These are phyloP conservation scores for Adansonia gregorii DNA, from an alignment of 441 rosid species.

Conservation along the genomic window DNA sequence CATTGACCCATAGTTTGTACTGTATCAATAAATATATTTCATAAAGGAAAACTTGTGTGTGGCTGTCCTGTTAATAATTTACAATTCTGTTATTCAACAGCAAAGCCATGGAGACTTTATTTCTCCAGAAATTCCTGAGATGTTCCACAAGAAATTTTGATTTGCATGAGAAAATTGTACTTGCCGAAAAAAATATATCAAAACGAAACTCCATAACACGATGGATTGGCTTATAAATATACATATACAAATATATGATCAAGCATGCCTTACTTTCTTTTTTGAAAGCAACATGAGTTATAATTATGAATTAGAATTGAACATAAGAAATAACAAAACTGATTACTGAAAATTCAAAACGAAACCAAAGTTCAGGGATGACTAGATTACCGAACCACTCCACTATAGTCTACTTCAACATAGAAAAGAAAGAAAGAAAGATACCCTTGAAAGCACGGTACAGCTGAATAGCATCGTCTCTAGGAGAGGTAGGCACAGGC, in stretches of 20 bases:
- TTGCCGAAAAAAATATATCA: not conserved
- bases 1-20: no score
- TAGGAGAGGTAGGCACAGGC: conserved; percentile 49
- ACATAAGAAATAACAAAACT: not conserved
- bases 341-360: not conserved
- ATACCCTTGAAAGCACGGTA: conserved; percentile 68
- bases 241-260: no score
- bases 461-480: conserved; percentile 63
- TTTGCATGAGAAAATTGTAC: not conserved
- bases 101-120: no score
- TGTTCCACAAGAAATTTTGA: not conserved
- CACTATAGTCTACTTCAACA: not conserved
- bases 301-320: no score
- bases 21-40: no score
- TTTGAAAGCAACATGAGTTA: no score
- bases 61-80: no score
- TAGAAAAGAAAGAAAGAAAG: not conserved
- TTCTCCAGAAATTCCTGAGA: not conserved
- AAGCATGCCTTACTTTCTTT: no score
- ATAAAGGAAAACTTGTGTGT: no score
- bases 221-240: no score
- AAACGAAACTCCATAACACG: no score
- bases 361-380: not conserved
- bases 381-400: not conserved
- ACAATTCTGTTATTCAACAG: no score